Percentiles rank a stretch among this genome's conserved stretches.
These are phyloP conservation scores for Coemansia sp. DNA, from an alignment of 192 early-diverging fungal species.

Conservation along the genomic window DNA sequence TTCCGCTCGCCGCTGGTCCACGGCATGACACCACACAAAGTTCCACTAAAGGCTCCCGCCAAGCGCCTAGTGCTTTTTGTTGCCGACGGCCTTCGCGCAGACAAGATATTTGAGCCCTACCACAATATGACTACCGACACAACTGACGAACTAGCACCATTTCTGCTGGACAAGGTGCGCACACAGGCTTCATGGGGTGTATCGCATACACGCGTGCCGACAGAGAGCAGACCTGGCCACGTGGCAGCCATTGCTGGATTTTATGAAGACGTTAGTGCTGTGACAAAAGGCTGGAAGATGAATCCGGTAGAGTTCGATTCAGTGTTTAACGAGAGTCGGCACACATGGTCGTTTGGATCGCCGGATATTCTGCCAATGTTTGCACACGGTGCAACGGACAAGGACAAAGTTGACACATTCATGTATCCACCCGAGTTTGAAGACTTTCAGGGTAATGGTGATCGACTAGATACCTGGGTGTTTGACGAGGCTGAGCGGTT, in stretches of 20 bases:
- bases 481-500: conserved; percentile 79
- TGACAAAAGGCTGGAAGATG: conserved; percentile 96
- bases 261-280: conserved; percentile 97
- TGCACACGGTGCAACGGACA: conserved; percentile 83
- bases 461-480: conserved; percentile 86
- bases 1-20: conserved; percentile 97
- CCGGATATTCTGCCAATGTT: conserved; percentile 98
- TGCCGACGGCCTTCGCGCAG: conserved; percentile 90
- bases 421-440: conserved; percentile 89
- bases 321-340: conserved; percentile 87
- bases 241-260: conserved; percentile 98
- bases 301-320: conserved; percentile 98
- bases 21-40: conserved; percentile 87
- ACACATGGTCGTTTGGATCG: conserved; percentile 97
- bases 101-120: conserved; percentile 84
- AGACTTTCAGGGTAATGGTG: conserved; percentile 86
- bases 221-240: conserved; percentile 93
- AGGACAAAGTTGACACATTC: conserved; percentile 74
- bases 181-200: conserved; percentile 74
- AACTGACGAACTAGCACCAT: conserved; percentile 51
- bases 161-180: conserved; percentile 57
- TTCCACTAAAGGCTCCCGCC: conserved; percentile 71
- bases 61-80: conserved; percentile 85
- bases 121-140: conserved; percentile 38
- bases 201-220: conserved; percentile 91